A percentile compares a stretch with the other conserved stretches of the same genome.
These are phyloP conservation scores for Starmerella lactis-condensi DNA, from an alignment of 805 yeast genomes.

Conservation along the genomic window DNA sequence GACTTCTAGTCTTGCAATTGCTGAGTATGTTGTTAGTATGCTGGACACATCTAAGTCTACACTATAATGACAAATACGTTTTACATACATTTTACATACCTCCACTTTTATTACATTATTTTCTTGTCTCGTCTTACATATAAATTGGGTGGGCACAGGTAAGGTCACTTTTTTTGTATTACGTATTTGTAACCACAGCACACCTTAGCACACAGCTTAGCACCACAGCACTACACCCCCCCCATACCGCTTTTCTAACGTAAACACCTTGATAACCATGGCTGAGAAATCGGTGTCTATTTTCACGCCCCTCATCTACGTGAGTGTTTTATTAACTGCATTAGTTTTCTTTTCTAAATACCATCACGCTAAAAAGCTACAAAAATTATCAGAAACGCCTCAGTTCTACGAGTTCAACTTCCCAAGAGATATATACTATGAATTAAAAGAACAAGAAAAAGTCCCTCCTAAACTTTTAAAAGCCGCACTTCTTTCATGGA, in stretches of 20 bases:
- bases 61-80: too few relatives aligned
- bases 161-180: not conserved
- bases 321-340: conserved; percentile 46
- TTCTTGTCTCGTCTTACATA: too few relatives aligned
- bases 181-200: not conserved
- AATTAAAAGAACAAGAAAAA: conserved; percentile 35
- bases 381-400: conserved; percentile 37
- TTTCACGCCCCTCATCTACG: conserved; percentile 35
- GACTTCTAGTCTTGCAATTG: conserved; percentile 70
- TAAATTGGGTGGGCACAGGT: too few relatives aligned
- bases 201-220: not conserved
- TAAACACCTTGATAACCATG: too few relatives aligned
- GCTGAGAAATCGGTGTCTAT: conserved; percentile 12
- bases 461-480: conserved; percentile 65
- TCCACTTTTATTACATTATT: too few relatives aligned
- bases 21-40: conserved; percentile 37
- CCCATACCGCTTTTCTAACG: too few relatives aligned
- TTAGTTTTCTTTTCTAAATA: conserved; percentile 49
- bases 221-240: not conserved
- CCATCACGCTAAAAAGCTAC: conserved; percentile 40
- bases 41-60: too few relatives aligned
- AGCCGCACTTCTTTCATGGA: conserved; percentile 47
- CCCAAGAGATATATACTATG: conserved; percentile 43
- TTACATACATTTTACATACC: too few relatives aligned
- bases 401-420: conserved; percentile 56